Evolutionary conservation across 2,329 filamentous ascomycete genomes (phyloP), one percentile per base, ranked within the genome.

Genomic region (Calonectria hongkongensis): DNA sequence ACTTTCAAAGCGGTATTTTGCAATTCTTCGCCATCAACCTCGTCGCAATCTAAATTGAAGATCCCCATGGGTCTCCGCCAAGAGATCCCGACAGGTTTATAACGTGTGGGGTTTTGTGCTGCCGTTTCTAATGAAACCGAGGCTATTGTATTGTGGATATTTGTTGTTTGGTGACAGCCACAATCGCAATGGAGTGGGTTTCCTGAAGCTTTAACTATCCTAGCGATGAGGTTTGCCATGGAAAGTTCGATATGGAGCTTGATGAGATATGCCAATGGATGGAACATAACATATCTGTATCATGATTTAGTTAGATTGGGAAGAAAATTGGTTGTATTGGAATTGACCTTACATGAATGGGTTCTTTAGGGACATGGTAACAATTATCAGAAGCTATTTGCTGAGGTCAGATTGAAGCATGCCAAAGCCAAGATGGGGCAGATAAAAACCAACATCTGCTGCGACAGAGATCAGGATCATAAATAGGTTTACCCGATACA

Each of bases 391-490:
- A 2, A 79, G 69, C 77, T 79, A 12, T 30, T 25, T 16, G 21
- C 30, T 15, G 16, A n/a, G 3, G 63, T 66, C 10, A 66, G 47
- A 36, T 15, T 15, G 28, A n/a, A 21, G 9, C 30, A 41, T 3
- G 10, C 6, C 13, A 7, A 36, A 5, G 5, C 4, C 12, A 10
- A 9, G 9, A 33, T 33, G 30, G 30, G 30, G 15, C 54, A 4
- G 25, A 28, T 8, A 16, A 36, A 5, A 25, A 45, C 2, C 93
- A 93, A 33, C 94, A 94, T 7, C 78, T 81, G 28, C 89, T 89
- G 2, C 97, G 86, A 0, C 86, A 92, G 74, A 72, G 4, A 70
- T 12, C 3, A 50, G 27, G 13, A 72, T 62, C 70, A 72, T 72
- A 8, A 27, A 33, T 6, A 69, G 27, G 27, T 72, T 72, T 36